These are phyloP conservation scores for Neocucurbitaria cava DNA, from an alignment of 2,329 filamentous ascomycete genomes.

Conservation along the genomic window DNA sequence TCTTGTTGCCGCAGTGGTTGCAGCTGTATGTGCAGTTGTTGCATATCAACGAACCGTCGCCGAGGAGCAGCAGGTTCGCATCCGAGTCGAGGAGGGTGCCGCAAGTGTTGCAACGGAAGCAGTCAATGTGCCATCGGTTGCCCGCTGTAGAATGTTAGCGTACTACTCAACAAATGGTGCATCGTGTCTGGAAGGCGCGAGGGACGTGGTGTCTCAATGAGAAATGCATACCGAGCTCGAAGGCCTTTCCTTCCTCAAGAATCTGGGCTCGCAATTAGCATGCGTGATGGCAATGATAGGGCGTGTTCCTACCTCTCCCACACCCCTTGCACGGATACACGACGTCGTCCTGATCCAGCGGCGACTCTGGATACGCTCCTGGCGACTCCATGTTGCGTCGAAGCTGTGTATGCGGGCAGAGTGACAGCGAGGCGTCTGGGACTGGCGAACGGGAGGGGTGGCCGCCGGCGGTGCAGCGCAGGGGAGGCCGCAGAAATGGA, in stretches of 20 bases:
- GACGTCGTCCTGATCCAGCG: constrained; percentile 55
- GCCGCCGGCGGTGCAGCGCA: not conserved
- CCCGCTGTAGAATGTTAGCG: constrained; percentile 68
- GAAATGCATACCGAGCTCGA: constrained; percentile 80
- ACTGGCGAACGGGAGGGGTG: not conserved
- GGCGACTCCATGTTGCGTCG: constrained; percentile 60
- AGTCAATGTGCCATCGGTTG: constrained; percentile 98
- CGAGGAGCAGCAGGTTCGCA: constrained; percentile 93
- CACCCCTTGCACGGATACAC: constrained; percentile 72
- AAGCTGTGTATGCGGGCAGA: constrained; percentile 4
- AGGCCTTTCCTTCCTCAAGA: constrained; percentile 97
- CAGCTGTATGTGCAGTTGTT: constrained; percentile 99
- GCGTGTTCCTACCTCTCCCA: constrained; percentile 46
- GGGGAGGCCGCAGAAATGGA: not conserved
- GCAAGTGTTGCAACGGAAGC: constrained; percentile 97
- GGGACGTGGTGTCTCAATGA: constrained; percentile 20
- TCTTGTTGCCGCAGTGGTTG: constrained; percentile 95
- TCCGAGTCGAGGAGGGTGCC: constrained; percentile 96
- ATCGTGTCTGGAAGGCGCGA: constrained; percentile 18
- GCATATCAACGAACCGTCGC: constrained; percentile 97
- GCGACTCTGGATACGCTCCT: constrained; percentile 61
- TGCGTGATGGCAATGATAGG: constrained; percentile 8
- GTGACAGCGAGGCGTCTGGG: not conserved
- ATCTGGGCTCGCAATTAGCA: constrained; percentile 67
- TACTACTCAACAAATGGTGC: constrained; percentile 1